Base-by-base conservation (phyloP, 495 filamentous ascomycete species). In the Penicillium atrosanguineum region DNA sequence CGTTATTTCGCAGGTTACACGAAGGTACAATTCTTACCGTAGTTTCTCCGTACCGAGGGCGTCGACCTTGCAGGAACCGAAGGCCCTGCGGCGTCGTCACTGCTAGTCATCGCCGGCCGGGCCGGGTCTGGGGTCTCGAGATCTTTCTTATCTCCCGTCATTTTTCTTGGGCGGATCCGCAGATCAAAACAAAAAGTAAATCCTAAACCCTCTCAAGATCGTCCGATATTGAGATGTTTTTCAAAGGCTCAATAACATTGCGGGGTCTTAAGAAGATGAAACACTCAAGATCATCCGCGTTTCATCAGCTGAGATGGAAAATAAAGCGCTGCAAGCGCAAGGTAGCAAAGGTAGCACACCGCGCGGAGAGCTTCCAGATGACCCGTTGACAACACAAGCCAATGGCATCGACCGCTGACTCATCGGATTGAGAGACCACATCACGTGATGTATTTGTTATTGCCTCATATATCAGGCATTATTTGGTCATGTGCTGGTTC, bases 1-100 rank as follows among this genome's bases (percentile, higher is more conserved):
- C 39, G 44, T 46, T 43, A 25, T 39, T 18, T 49, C 40, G 16
- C 15, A 28, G 23, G 57, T 64, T 64, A 62, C 61, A 60, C 57
- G 37, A 48, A 31, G 19, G 29, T 11, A 31, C 2, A 15, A 52
- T 45, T 34, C 64, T 39, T 50, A 76, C 72, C 72, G 44, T 76
- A 76, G 48, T 50, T 68, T 62, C 72, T 70, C 47, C 63, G 63
- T 8, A 46, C 23, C 41, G 69, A 62, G 18, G 48, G 49, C 34
- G 59, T 48, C 23, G 59, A 53, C 55, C 59, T 66, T 34, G 56
- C 50, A 48, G 56, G 60, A 46, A 29, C 21, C 1, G 56, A 52
- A 29, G 53, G 39, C 0, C 21, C 47, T 4, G 53, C 39, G 18
- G 39, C 18, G 18, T 53, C 44, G 14, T 63, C 60, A 37, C 25